Conservation (phyloP, 768 basidiomycete species). For the Psilocybe tampanensis region DNA sequence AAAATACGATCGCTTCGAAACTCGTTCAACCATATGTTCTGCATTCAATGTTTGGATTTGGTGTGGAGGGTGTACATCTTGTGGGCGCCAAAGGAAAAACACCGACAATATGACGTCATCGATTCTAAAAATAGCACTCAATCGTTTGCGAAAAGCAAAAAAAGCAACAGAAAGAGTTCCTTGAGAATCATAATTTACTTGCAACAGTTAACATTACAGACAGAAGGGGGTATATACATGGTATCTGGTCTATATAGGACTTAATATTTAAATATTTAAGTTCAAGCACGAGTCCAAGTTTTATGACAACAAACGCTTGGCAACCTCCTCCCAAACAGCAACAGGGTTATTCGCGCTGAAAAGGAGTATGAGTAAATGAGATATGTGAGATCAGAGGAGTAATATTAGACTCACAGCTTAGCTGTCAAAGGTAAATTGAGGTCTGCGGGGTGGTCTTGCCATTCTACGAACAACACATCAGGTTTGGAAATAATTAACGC, state of each 20-base stretch:
- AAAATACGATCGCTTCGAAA: too few relatives aligned
- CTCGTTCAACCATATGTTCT: too few relatives aligned
- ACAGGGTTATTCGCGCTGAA: constrained; percentile 56
- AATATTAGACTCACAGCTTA: constrained; percentile 42
- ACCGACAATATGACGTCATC: background rate
- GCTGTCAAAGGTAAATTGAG: constrained; percentile 54
- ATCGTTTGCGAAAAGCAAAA: too few relatives aligned
- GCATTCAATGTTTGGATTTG: too few relatives aligned
- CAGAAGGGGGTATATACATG: too few relatives aligned
- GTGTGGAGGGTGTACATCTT: too few relatives aligned
- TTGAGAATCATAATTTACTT: too few relatives aligned
- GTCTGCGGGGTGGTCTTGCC: constrained; percentile 59
- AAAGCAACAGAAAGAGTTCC: too few relatives aligned
- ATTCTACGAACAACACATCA: constrained; percentile 39
- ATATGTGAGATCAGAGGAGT: background rate
- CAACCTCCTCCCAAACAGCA: constrained; percentile 55
- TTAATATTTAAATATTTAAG: too few relatives aligned
- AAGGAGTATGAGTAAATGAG: background rate
- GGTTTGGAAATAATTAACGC: background rate
- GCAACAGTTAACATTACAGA: too few relatives aligned
- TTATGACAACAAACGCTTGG: constrained; percentile 21
- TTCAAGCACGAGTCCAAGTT: background rate
- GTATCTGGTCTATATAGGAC: too few relatives aligned
- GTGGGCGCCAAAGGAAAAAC: background rate
- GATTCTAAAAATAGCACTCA: too few relatives aligned